Conservation (phyloP, 2,329 filamentous ascomycete genomes). For the Colletotrichum graminicola region DNA sequence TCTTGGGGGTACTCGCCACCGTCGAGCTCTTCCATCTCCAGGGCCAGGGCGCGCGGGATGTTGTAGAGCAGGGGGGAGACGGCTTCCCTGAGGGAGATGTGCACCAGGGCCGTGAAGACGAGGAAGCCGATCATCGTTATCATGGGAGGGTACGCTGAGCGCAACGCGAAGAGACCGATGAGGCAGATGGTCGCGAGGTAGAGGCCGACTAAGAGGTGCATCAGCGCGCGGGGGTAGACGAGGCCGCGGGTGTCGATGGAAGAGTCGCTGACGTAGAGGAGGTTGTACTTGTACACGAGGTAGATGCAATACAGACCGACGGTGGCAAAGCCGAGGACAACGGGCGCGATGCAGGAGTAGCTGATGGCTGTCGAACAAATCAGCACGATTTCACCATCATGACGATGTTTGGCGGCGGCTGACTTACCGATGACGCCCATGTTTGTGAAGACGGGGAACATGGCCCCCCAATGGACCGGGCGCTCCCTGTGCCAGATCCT, state of each 20-base stretch:
- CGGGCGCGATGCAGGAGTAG: slow-evolving; percentile 87
- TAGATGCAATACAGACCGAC: slow-evolving; percentile 86
- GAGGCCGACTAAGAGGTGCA: slow-evolving; percentile 86
- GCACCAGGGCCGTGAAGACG: slow-evolving; percentile 81
- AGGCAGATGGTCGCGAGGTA: slow-evolving; percentile 87
- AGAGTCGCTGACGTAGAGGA: slow-evolving; percentile 87
- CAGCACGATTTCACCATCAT: slow-evolving; percentile 22
- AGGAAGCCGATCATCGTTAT: slow-evolving; percentile 82
- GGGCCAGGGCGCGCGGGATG: slow-evolving; percentile 78
- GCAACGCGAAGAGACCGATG: slow-evolving; percentile 85
- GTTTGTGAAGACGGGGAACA: slow-evolving; percentile 85
- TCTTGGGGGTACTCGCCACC: slow-evolving; percentile 13
- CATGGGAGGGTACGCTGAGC: slow-evolving; percentile 74
- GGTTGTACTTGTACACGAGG: slow-evolving; percentile 88
- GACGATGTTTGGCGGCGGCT: not conserved
- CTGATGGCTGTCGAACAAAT: slow-evolving; percentile 71
- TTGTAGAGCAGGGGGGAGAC: slow-evolving; percentile 82
- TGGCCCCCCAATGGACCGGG: slow-evolving; percentile 84
- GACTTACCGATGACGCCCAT: slow-evolving; percentile 81
- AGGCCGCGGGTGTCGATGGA: slow-evolving; percentile 89
- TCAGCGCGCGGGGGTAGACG: slow-evolving; percentile 86
- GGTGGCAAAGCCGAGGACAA: slow-evolving; percentile 85
- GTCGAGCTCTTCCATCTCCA: slow-evolving; percentile 62
- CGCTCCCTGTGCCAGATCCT: slow-evolving; percentile 80
- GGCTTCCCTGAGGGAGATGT: slow-evolving; percentile 79